Conservation (phyloP, 164 flowering plant genomes). For the Chimonanthus salicifolius region DNA sequence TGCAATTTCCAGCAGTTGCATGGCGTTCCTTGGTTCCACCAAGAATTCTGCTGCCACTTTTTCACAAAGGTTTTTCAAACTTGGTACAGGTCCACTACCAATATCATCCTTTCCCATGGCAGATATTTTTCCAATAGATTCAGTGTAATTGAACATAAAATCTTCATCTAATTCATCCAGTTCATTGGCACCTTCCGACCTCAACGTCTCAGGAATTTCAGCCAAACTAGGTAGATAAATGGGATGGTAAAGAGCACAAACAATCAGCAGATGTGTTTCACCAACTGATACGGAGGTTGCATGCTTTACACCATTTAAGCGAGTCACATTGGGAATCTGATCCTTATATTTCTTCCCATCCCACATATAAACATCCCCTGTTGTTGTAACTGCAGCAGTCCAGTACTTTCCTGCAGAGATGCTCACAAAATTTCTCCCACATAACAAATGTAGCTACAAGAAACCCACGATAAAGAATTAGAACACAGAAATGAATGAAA, state of each 20-base stretch:
- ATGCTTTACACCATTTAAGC: slow-evolving; percentile 74
- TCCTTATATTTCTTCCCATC: slow-evolving; percentile 76
- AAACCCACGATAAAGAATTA: not conserved
- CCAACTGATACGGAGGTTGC: slow-evolving; percentile 90
- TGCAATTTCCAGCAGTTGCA: slow-evolving; percentile 90
- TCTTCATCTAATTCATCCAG: slow-evolving; percentile 64
- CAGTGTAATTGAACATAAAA: slow-evolving; percentile 44
- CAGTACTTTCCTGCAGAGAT: slow-evolving; percentile 95
- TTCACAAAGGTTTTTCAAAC: slow-evolving; percentile 86
- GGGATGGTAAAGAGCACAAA: slow-evolving; percentile 84
- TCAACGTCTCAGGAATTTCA: slow-evolving; percentile 27
- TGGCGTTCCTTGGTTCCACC: slow-evolving; percentile 81
- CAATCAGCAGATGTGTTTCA: slow-evolving; percentile 81
- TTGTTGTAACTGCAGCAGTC: slow-evolving; percentile 76
- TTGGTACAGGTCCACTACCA: slow-evolving; percentile 37
- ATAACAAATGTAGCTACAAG: slow-evolving; percentile 54
- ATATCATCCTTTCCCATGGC: slow-evolving; percentile 18
- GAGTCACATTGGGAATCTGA: slow-evolving; percentile 53
- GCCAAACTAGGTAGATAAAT: slow-evolving; percentile 28
- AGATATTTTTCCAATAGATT: slow-evolving; percentile 15
- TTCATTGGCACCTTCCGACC: slow-evolving; percentile 25
- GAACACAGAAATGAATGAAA: not conserved
- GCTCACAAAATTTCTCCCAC: slow-evolving; percentile 61
- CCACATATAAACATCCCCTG: slow-evolving; percentile 92
- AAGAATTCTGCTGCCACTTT: slow-evolving; percentile 69